These are phyloP conservation scores for Phytophthora cajani DNA, from an alignment of 352 stramenopile species.

Conservation along the genomic window DNA sequence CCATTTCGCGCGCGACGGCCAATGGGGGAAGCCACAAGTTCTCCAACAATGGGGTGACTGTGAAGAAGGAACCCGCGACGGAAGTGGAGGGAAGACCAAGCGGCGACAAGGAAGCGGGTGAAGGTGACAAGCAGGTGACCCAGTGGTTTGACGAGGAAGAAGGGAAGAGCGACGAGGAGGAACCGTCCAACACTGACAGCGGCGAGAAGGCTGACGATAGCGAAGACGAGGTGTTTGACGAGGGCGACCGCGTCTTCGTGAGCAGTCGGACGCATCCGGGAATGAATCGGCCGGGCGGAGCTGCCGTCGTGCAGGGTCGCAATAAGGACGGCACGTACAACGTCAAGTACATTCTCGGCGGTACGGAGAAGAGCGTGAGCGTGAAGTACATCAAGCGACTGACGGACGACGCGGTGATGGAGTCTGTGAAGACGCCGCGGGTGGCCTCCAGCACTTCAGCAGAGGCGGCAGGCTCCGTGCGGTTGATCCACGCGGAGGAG, in stretches of 20 bases:
- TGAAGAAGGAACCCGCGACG: slow-evolving; percentile 33
- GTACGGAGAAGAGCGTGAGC: slow-evolving; percentile 72
- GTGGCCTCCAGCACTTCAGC: slow-evolving; percentile 34
- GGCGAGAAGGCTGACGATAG: slow-evolving; percentile 20
- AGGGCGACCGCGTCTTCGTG: slow-evolving; percentile 80
- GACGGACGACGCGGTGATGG: slow-evolving; percentile 78
- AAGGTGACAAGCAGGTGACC: not conserved
- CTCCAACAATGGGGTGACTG: slow-evolving; percentile 14
- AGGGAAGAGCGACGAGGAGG: slow-evolving; percentile 22
- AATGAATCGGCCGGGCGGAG: slow-evolving; percentile 82
- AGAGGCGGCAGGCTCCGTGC: slow-evolving; percentile 22
- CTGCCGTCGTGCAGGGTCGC: slow-evolving; percentile 49
- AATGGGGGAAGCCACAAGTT: slow-evolving; percentile 11
- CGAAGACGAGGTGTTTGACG: slow-evolving; percentile 54
- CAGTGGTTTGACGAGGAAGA: slow-evolving; percentile 52
- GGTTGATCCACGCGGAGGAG: slow-evolving; percentile 42
- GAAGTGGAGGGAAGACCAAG: slow-evolving; percentile 6
- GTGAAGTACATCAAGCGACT: slow-evolving; percentile 66
- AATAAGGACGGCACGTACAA: slow-evolving; percentile 81
- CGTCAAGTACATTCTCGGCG: slow-evolving; percentile 87
- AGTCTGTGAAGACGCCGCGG: slow-evolving; percentile 68
- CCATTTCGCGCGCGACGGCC: slow-evolving; percentile 14
- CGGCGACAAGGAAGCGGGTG: not conserved
- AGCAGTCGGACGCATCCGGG: slow-evolving; percentile 71
- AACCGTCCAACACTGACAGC: slow-evolving; percentile 8